A percentile compares a stretch with the other conserved stretches of the same genome.
Evolutionary conservation across 2,329 filamentous ascomycete species (phyloP).

Genomic region (Diplocarpon mali): DNA sequence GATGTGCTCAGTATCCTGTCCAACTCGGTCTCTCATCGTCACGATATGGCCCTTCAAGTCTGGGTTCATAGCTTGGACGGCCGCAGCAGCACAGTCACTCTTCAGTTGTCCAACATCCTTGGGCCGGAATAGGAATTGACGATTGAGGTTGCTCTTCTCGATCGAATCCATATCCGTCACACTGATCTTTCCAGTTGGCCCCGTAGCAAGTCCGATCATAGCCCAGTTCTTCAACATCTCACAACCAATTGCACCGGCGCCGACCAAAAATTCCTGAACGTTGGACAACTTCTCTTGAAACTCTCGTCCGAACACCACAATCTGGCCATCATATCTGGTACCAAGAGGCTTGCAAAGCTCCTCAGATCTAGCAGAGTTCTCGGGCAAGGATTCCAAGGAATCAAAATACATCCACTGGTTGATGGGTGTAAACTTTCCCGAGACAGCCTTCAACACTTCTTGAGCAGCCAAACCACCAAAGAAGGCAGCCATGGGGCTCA

Average conservation of each 20-base stretch:
- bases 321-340: slow-evolving; percentile 90
- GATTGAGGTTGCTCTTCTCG: slow-evolving; percentile 96
- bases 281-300: slow-evolving; percentile 92
- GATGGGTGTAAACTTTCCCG: slow-evolving; percentile 94
- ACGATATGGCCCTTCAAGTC: slow-evolving; percentile 80
- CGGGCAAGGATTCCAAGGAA: slow-evolving; percentile 87
- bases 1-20: slow-evolving; percentile 80
- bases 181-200: slow-evolving; percentile 76
- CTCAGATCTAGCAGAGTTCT: slow-evolving; percentile 62
- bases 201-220: slow-evolving; percentile 89
- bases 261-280: slow-evolving; percentile 85
- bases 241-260: slow-evolving; percentile 92
- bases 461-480: slow-evolving; percentile 91
- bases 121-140: slow-evolving; percentile 89
- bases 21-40: slow-evolving; percentile 79
- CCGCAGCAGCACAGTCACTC: slow-evolving; percentile 84
- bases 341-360: slow-evolving; percentile 79
- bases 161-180: slow-evolving; percentile 98
- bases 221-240: slow-evolving; percentile 99
- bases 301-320: slow-evolving; percentile 87
- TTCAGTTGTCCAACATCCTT: slow-evolving; percentile 94
- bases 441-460: slow-evolving; percentile 92
- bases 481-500: slow-evolving; percentile 86
- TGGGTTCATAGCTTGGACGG: slow-evolving; percentile 93
- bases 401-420: slow-evolving; percentile 96